These are phyloP conservation scores for Calonectria fujianensis DNA, from an alignment of 2,329 filamentous ascomycete species.

Conservation along the genomic window DNA sequence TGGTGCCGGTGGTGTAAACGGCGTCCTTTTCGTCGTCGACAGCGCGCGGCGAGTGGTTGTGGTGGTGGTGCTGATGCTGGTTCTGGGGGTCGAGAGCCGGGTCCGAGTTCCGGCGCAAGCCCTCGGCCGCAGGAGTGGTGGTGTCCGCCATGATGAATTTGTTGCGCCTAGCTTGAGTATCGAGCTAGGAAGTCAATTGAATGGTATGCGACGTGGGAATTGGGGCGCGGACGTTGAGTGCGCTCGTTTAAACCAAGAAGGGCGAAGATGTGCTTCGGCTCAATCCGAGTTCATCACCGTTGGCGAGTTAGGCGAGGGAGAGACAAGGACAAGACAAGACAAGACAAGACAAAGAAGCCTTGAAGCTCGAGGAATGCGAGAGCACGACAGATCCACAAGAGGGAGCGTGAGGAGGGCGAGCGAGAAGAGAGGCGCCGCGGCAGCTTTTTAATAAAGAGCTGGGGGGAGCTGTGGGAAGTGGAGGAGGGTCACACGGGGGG, in stretches of 20 bases:
- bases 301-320: not conserved
- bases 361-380: constrained; percentile 12
- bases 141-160: constrained; percentile 47
- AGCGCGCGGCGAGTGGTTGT: constrained; percentile 63
- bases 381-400: constrained; percentile 31
- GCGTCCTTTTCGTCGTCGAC: constrained; percentile 62
- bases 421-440: constrained; percentile 18
- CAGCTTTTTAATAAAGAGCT: constrained; percentile 27
- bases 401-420: constrained; percentile 27
- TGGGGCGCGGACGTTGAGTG: constrained; percentile 6
- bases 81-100: constrained; percentile 59
- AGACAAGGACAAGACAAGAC: not conserved
- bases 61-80: constrained; percentile 67
- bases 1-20: constrained; percentile 67
- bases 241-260: constrained; percentile 9
- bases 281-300: constrained; percentile 7
- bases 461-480: constrained; percentile 22
- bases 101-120: constrained; percentile 49
- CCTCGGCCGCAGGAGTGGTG: constrained; percentile 27
- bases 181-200: constrained; percentile 26
- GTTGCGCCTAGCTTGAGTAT: constrained; percentile 23
- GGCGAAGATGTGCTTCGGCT: constrained; percentile 4
- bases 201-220: constrained; percentile 8
- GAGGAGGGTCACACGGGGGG: constrained; percentile 31
- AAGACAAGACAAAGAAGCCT: constrained; percentile 6